Evolutionary conservation across 176 grass and related monocot species (phyloP), one percentile per base, ranked within the genome.

Genomic region (Olyra latifolia): DNA sequence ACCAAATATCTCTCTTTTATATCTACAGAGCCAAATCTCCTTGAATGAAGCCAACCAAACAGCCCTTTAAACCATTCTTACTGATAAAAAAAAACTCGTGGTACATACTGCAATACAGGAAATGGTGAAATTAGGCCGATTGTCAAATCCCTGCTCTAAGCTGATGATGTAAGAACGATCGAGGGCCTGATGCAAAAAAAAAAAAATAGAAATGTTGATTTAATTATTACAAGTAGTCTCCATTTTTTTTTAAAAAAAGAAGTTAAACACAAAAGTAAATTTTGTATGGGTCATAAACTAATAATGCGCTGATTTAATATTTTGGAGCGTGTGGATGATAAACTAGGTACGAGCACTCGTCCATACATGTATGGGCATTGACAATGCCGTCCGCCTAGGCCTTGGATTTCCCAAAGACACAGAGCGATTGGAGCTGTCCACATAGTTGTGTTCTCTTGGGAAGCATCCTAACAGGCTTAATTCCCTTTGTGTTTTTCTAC

Each of bases 361-460:
- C 55, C 68, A 29, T 48, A 47, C 60, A 42, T 56, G 70, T 58
- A 35, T 46, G 76, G 46, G 50, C 84, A 73, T 87, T 79, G 75
- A 79, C 55, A 66, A 74, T 79, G 80, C 60, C 88, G 84, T 75
- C 88, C 67, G 80, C 88, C 88, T 80, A 11, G 54, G 75, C 84
- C 62, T 90, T 83, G 88, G 84, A 87, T 87, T 90, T 90, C 80
- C 69, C 88, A 79, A 78, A 82, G 83, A 30, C 67, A 65, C 25
- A 65, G 56, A 73, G 83, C 48, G 52, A 66, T 86, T 90, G 88
- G 83, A 90, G 59, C 79, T 61, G 88, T 86, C 70, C 62, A 68
- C 52, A 27, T 30, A 59, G 64, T 38, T 44, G 60, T 50, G 74
- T 60, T 83, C 79, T 79, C 60, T 44, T 80, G 49, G 79, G 45